Conservation (phyloP, 345 rosid species). For the Brassica juncea region DNA sequence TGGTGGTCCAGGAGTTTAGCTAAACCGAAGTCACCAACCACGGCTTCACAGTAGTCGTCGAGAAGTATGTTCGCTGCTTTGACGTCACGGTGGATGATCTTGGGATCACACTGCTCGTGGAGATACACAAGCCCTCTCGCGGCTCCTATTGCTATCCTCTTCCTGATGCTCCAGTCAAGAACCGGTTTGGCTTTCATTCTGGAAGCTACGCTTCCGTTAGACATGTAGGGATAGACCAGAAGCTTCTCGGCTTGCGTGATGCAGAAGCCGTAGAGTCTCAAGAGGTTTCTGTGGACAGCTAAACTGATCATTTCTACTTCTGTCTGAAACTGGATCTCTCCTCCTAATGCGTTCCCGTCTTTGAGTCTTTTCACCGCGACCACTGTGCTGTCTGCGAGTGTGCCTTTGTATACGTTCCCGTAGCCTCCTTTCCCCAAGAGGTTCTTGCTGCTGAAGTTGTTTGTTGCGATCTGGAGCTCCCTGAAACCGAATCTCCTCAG, state of each 20-base stretch:
- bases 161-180: conserved; percentile 43
- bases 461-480: too few relatives aligned
- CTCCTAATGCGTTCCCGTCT: conserved; percentile 44
- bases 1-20: conserved; percentile 43
- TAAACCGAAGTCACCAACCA: conserved; percentile 44
- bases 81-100: conserved; percentile 45
- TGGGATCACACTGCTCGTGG: conserved; percentile 46
- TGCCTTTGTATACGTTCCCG: conserved; percentile 39
- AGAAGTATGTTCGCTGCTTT: conserved; percentile 46
- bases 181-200: conserved; percentile 43
- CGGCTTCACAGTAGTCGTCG: conserved; percentile 45
- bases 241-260: conserved; percentile 44
- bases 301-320: conserved; percentile 46
- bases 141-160: conserved; percentile 44
- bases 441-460: too few relatives aligned
- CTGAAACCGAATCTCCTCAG: background rate
- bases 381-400: conserved; percentile 34
- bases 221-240: conserved; percentile 47
- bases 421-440: too few relatives aligned
- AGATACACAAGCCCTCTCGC: conserved; percentile 46
- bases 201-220: conserved; percentile 46
- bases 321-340: conserved; percentile 47
- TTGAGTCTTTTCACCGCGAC: conserved; percentile 48
- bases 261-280: conserved; percentile 44
- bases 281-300: conserved; percentile 46